A percentile compares a stretch with the other conserved stretches of the same genome.
Evolutionary conservation across 2,329 filamentous ascomycete genomes (phyloP).

Genomic region (Ophiostoma piceae): DNA sequence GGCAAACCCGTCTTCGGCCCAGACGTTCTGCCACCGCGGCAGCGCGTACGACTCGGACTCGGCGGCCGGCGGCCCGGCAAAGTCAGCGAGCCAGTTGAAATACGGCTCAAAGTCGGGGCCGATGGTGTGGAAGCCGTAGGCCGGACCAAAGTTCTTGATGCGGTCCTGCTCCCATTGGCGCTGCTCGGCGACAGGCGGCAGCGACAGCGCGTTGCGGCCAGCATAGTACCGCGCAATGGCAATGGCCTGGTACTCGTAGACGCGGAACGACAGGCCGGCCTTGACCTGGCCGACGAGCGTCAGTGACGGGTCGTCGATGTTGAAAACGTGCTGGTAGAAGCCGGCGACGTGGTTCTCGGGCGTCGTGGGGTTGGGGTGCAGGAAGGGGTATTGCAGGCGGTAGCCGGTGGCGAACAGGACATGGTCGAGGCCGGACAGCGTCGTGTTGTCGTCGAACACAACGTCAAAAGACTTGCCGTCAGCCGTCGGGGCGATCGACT

Average conservation of each 20-base stretch:
- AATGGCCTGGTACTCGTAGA: constrained; percentile 38
- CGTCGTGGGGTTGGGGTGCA: constrained; percentile 32
- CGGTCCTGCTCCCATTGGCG: constrained; percentile 32
- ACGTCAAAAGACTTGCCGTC: constrained; percentile 37
- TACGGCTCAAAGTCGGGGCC: constrained; percentile 6
- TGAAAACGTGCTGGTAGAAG: constrained; percentile 37
- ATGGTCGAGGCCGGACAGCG: constrained; percentile 46
- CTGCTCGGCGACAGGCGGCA: constrained; percentile 33
- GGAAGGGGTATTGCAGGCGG: constrained; percentile 52
- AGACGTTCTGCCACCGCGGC: constrained; percentile 16
- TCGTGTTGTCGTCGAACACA: constrained; percentile 48
- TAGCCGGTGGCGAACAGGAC: constrained; percentile 58
- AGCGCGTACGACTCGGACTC: constrained; percentile 18
- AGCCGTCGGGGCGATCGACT: constrained; percentile 4
- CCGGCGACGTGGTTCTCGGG: constrained; percentile 30
- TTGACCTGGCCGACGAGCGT: constrained; percentile 37
- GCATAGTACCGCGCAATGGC: constrained; percentile 29
- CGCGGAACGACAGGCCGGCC: constrained; percentile 36
- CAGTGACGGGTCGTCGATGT: constrained; percentile 36
- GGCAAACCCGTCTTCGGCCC: constrained; percentile 12
- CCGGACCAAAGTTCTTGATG: neutral
- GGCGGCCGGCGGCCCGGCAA: constrained; percentile 19
- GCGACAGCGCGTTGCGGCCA: constrained; percentile 29
- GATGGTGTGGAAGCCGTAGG: constrained; percentile 20
- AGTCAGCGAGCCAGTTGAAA: constrained; percentile 6